Base-by-base conservation (phyloP, 2,329 filamentous ascomycete species). In the Lasiodiplodia hormozganensis region DNA sequence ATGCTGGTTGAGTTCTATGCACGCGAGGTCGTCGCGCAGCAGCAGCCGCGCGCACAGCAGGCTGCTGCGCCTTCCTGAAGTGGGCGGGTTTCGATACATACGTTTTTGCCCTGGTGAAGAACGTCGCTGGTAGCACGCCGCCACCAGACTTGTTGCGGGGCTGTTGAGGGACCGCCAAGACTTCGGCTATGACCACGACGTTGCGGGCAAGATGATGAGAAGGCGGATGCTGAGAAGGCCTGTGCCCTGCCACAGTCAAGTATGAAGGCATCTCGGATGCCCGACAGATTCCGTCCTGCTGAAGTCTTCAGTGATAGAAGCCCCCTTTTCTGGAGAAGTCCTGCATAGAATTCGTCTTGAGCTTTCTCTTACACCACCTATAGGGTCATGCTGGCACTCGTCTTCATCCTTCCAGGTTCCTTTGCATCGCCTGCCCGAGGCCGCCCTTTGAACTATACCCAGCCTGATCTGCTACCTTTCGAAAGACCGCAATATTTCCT, bases 1-100 rank as follows among this genome's bases (percentile, higher is more conserved):
- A 98, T 98, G 95, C 85, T 99, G 14, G 96, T 99, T 18, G 95
- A 98, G 76, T 99, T 98, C 76, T 99, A 98, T 76, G 95, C 94
- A 0, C 87, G 95, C 66, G 96, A 99, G 78, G 90, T 97, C 18
- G 88, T 97, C 31, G 84, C 88, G 71, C 84, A 87, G 57, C 67
- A 68, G 43, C 54, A 54, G 38, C 67, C 64, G 36, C 65, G 40
- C 21, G 25, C 47, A 11, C 62, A 66, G 23, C 62, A 66, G 25
- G 8, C 43, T 21, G 11, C 23, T 4, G 18, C 11, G 23, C 34
- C 51, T 66, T 43, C 62, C 31, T 66, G 62, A 66, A 43, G 62
- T 40, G 40, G 58, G 31, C 34, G 43, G 21, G 10, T 6, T 21
- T 64, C 36, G 60, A 38, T 25, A n/a, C 16, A 52, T 64, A 64